A percentile compares a stretch with the other conserved stretches of the same genome.
phyloP scores from a whole-genome alignment of 106 monocot species.

The Cymbidium sinense region DNA sequence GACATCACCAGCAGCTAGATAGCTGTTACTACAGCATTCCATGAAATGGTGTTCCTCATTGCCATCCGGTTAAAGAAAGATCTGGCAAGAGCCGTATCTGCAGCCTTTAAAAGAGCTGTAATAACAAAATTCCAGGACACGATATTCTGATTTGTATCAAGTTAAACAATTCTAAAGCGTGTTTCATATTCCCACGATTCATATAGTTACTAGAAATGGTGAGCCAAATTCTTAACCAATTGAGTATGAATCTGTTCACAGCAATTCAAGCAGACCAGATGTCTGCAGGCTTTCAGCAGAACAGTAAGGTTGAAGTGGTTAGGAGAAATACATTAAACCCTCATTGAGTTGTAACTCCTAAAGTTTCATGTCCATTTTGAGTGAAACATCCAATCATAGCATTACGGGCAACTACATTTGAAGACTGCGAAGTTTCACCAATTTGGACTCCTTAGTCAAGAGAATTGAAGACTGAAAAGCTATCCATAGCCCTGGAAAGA shows the following conservation, averaged over 20 bases:
- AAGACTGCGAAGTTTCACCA: constrained; percentile 3
- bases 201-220: constrained; percentile 31
- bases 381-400: constrained; percentile 36
- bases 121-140: constrained; percentile 36
- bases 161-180: constrained; percentile 25
- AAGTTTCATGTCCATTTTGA: constrained; percentile 4
- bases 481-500: constrained; percentile 31
- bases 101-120: constrained; percentile 21
- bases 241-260: constrained; percentile 31
- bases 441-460: constrained; percentile 19
- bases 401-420: constrained; percentile 33
- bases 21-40: constrained; percentile 43
- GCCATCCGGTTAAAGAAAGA: constrained; percentile 26
- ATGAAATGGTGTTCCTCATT: constrained; percentile 28
- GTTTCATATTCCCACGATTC: constrained; percentile 7
- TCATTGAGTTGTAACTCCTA: constrained; percentile 10
- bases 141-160: constrained; percentile 31
- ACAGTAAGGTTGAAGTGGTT: constrained; percentile 55
- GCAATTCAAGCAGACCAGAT: background rate
- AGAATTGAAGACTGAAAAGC: constrained; percentile 15
- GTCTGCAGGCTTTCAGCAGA: constrained; percentile 31
- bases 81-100: constrained; percentile 20
- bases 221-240: constrained; percentile 29
- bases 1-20: constrained; percentile 14
- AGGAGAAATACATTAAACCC: constrained; percentile 10